Conservation (phyloP, 2,329 filamentous ascomycete genomes). For the Claviceps paspali region DNA sequence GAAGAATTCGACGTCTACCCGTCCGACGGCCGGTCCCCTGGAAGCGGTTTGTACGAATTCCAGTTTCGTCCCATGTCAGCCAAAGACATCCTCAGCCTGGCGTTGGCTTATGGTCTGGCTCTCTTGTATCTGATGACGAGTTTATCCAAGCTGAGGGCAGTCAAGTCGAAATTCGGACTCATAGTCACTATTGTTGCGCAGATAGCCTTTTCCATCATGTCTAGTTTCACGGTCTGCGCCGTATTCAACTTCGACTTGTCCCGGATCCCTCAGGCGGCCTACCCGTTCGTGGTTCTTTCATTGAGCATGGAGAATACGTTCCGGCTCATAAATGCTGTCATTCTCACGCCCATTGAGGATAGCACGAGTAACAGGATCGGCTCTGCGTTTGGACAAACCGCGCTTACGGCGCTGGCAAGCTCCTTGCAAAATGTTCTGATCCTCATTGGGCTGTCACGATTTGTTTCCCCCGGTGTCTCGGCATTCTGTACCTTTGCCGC, state of each 20-base stretch:
- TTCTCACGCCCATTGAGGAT: conserved; percentile 54
- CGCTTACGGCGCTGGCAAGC: conserved; percentile 52
- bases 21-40: conserved; percentile 33
- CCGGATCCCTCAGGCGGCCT: conserved; percentile 57
- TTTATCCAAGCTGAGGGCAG: conserved; percentile 53
- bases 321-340: conserved; percentile 61
- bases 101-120: conserved; percentile 48
- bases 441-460: conserved; percentile 46
- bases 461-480: conserved; percentile 55
- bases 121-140: conserved; percentile 50
- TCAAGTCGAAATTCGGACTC: conserved; percentile 61
- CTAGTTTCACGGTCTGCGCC: conserved; percentile 67
- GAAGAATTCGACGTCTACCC: conserved; percentile 53
- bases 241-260: conserved; percentile 62
- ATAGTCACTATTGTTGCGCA: conserved; percentile 56
- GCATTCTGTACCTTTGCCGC: conserved; percentile 65
- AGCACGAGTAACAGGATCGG: conserved; percentile 55
- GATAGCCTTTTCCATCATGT: conserved; percentile 56
- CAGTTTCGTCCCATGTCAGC: conserved; percentile 60
- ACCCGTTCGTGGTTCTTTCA: conserved; percentile 60
- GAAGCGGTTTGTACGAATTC: conserved; percentile 59
- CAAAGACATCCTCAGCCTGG: conserved; percentile 48
- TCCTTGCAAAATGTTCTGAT: conserved; percentile 55
- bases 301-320: conserved; percentile 71
- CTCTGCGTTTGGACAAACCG: conserved; percentile 58